Evolutionary conservation across 129 eudicot species (phyloP).

Genomic region (Heracleum sosnowskyi): DNA sequence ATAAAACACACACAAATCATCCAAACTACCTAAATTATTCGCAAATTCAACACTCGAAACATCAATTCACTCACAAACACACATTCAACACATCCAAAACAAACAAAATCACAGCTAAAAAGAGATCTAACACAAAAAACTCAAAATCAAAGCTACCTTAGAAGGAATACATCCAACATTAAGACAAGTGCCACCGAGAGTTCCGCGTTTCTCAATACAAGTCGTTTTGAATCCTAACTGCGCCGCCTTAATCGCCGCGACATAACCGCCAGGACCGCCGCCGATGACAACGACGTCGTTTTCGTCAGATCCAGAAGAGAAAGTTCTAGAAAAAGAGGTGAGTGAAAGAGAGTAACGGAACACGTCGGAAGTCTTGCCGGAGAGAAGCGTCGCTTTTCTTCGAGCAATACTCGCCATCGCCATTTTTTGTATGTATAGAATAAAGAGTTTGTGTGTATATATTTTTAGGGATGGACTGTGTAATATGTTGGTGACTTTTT

Average conservation of each 20-base stretch:
- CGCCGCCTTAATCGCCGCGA: conserved; percentile 88
- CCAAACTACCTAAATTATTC: background rate
- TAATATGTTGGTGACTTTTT: background rate
- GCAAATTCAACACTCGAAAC: background rate
- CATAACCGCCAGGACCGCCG: conserved; percentile 93
- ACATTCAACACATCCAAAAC: background rate
- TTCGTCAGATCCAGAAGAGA: conserved; percentile 62
- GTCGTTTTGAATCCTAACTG: conserved; percentile 82
- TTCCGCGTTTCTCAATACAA: conserved; percentile 82
- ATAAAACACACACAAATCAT: background rate
- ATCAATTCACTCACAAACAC: background rate
- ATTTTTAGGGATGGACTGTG: background rate
- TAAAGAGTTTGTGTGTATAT: background rate
- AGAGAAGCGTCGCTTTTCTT: conserved; percentile 24
- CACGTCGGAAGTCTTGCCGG: conserved; percentile 14
- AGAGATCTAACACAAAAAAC: background rate
- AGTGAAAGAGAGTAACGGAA: conserved; percentile 33
- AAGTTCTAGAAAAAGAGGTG: conserved; percentile 31
- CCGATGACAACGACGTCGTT: conserved; percentile 79
- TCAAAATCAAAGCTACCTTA: background rate
- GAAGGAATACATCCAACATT: conserved; percentile 70
- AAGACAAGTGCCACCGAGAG: conserved; percentile 90
- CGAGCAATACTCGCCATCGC: conserved; percentile 63
- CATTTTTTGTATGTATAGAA: conserved; percentile 34
- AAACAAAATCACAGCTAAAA: no score